Evolutionary conservation across 345 rosid genomes (phyloP), one percentile per base, ranked within the genome.

Genomic region (Noccaea bulbosa): DNA sequence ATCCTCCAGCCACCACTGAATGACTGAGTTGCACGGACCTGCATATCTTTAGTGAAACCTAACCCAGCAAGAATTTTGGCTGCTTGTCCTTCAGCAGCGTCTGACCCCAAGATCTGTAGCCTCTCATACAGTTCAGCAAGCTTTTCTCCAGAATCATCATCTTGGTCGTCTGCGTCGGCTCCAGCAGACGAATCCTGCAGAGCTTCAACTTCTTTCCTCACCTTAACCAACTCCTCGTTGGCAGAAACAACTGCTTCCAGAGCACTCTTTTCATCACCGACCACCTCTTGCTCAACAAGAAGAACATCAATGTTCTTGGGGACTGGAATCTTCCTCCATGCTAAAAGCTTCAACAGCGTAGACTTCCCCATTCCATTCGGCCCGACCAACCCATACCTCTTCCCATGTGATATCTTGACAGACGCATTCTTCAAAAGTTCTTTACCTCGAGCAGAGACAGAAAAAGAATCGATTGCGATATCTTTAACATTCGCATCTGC

Each of bases 1-100:
- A 94, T 94, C 82, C 99, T 89, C 99, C 97, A 94, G 15, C 99
- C 99, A 80, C 97, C 99, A 75, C 97, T 91, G 75, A 94, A 94
- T 3, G 95, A 91, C 72, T 58, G 61, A 12, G 98, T 93, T 7
- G 92, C 80, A 46, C 93, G 87, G 32, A 65, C 88, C 69, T 91
- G 97, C 98, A 91, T 93, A 5, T 86, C 89, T 78, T 88, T 93
- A 47, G 93, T 86, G 73, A 93, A 89, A 69, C 98, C 97, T 69
- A 94, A 75, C 67, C 99, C 99, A 39, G 97, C 93, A 63, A 94
- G 93, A 83, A 94, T 94, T 78, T 91, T 91, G 4, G 97, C 85
- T 43, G 95, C 97, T 74, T 91, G 93, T 59, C 95, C 87, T 84
- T 94, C 99, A 35, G 96, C 96, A 55, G 96, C 95, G 81, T 91